Base-by-base conservation (phyloP, 2,329 filamentous ascomycete genomes). In the Microcera coccophila region DNA sequence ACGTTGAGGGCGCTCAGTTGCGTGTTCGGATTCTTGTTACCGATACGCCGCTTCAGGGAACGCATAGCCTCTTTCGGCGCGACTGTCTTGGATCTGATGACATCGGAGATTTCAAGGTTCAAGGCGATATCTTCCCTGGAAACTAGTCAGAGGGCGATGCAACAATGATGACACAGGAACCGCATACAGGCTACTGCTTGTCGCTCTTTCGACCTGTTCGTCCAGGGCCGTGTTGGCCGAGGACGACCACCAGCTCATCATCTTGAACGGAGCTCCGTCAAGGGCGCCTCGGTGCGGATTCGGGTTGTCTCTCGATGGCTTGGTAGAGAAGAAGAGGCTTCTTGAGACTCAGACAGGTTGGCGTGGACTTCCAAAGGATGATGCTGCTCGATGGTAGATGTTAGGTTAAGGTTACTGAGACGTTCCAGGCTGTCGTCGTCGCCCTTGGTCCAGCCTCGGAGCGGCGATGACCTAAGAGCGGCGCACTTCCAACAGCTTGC, bases 31-130 rank as follows among this genome's bases (percentile, higher is more conserved):
- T 98, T 98, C 75, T 90, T 95, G 75, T 95, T 90, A 68, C 88
- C 90, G 73, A 98, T 90, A 65, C 93, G 84, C 63, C 82, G 82
- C 72, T 96, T 97, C 60, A 98, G 74, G 33, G 89, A 91, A 65
- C 90, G 87, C 93, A 98, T 98, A 49, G 93, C 93, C 69, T 98
- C 93, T 68, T 91, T 96, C 41, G 93, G 91, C 66, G 90, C 90
- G 38, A 98, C 91, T 15, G 90, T 95, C 74, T 97, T 97, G 61
- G 90, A 97, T 58, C 93, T 82, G 67, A 98, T 96, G 57, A 95
- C 76, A 72, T 98, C 93, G 66, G 91, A 96, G 58, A 98, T 97
- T 69, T 98, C 93, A 61, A 98, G 83, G 65, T 97, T 97, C 56
- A 96, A 81, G 31, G 93, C 86, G 65, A 98, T 97, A 62, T 98